Evolutionary conservation across 208 protist species (phyloP), one percentile per base, ranked within the genome.

Genomic region (Crithidia sp.): DNA sequence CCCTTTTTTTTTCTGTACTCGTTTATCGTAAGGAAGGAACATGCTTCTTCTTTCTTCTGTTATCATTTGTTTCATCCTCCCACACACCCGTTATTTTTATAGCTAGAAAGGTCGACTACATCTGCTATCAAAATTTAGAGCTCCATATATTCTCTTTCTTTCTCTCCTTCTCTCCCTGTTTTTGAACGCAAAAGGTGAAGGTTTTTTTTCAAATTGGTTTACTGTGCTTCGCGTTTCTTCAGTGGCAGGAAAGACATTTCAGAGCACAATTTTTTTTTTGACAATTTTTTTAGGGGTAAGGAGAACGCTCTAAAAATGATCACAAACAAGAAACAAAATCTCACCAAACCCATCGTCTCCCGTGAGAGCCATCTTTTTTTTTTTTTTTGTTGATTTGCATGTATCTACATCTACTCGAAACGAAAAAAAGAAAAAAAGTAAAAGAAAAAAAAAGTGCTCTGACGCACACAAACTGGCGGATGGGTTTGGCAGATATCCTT

Each of bases 121-220:
- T 58, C 17, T 63, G 64, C 52, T 59, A 71, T 49, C 13, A 2
- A 36, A 61, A 45, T 45, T 14, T 40, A 59, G 54, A 17, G 16
- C 59, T 28, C 59, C 10, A 43, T 44, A 43, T n/a, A 36, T 43
- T 62, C 40, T 71, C 41, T 59, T 7, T 61, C 41, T 36, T 40
- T 77, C 52, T 67, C 44, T 63, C 50, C 63, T 60, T 81, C 67
- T 67, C 67, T 71, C 62, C 8, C 19, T 13, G 16, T 58, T 28
- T 8, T 39, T 39, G 28, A 28, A 39, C 54, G 19, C 7, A 39
- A 28, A 28, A 28, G 28, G 28, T 28, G 28, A 28, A 28, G 0
- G 28, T 1, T 28, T 28, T 28, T 1, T 28, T 28, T 28, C 1
- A 28, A 28, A 28, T 28, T 28, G 28, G 0, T 28, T 28, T 28